Evolutionary conservation across 495 filamentous ascomycete genomes (phyloP).

Genomic region (Xylaria palmicola): DNA sequence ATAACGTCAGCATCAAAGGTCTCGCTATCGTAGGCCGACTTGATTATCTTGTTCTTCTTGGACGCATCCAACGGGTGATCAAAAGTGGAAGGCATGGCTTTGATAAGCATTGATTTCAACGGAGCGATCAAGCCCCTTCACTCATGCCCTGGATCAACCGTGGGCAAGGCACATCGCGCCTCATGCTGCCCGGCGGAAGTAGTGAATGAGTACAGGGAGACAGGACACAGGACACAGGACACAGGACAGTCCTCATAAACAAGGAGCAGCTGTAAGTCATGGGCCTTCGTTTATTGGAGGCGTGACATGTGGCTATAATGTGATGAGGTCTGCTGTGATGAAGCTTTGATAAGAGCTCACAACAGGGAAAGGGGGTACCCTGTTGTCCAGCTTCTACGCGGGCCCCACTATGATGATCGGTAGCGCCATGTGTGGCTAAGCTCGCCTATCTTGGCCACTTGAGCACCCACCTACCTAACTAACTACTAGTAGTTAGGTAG

Average conservation of each 20-base stretch:
- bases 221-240: no score
- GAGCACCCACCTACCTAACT: background rate
- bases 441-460: no score
- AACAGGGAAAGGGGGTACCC: background rate
- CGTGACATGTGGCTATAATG: background rate
- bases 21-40: conserved; percentile 77
- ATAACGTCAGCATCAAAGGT: conserved; percentile 84
- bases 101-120: background rate
- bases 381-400: background rate
- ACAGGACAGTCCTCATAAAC: background rate
- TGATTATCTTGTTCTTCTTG: conserved; percentile 49
- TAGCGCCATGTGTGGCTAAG: background rate
- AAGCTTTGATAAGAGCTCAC: conserved; percentile 3
- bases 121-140: conserved; percentile 3
- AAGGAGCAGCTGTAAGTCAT: background rate
- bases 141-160: background rate
- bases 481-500: background rate
- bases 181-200: conserved; percentile 5
- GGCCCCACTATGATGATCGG: background rate
- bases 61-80: conserved; percentile 38
- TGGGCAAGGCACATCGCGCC: conserved; percentile 4
- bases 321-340: background rate
- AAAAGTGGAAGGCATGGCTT: conserved; percentile 43
- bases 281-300: background rate
- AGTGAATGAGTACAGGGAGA: background rate